Conservation (phyloP, 2,329 filamentous ascomycete genomes). For the Exophiala oligosperma region DNA sequence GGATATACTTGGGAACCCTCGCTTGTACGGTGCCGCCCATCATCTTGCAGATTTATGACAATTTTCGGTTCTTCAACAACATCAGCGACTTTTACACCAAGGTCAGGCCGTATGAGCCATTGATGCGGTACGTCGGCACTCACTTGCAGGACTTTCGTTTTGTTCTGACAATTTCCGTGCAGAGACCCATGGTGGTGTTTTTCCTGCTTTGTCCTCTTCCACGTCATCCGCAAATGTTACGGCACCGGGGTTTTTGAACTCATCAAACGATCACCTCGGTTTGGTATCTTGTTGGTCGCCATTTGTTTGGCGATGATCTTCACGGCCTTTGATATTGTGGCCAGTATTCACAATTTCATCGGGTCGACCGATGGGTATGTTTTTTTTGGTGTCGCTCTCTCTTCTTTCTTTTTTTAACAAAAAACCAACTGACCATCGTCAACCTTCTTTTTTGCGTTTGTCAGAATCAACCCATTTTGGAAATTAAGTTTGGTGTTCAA, state of each 20-base stretch:
- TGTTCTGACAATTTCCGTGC: slow-evolving; percentile 7
- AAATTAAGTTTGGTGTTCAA: slow-evolving; percentile 63
- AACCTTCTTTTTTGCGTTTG: background rate
- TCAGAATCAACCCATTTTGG: slow-evolving; percentile 63
- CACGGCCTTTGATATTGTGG: slow-evolving; percentile 60
- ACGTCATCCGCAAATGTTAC: slow-evolving; percentile 54
- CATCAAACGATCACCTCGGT: slow-evolving; percentile 61
- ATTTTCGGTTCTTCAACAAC: slow-evolving; percentile 64
- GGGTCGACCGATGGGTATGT: slow-evolving; percentile 29
- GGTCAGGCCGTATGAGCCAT: slow-evolving; percentile 60
- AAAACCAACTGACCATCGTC: too few relatives aligned
- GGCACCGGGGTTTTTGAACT: slow-evolving; percentile 59
- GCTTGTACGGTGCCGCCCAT: slow-evolving; percentile 63
- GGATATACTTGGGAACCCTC: slow-evolving; percentile 58
- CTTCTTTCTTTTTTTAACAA: too few relatives aligned
- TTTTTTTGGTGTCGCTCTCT: too few relatives aligned
- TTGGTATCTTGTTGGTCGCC: slow-evolving; percentile 60
- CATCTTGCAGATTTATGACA: slow-evolving; percentile 65
- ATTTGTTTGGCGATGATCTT: slow-evolving; percentile 63
- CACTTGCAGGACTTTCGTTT: background rate
- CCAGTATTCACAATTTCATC: slow-evolving; percentile 49
- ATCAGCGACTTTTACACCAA: slow-evolving; percentile 53
- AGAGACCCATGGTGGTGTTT: slow-evolving; percentile 70
- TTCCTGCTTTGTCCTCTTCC: slow-evolving; percentile 60
- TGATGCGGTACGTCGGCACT: slow-evolving; percentile 50